phyloP scores from a whole-genome alignment of 768 basidiomycete genomes.

The Dacryopinax primogenitus region DNA sequence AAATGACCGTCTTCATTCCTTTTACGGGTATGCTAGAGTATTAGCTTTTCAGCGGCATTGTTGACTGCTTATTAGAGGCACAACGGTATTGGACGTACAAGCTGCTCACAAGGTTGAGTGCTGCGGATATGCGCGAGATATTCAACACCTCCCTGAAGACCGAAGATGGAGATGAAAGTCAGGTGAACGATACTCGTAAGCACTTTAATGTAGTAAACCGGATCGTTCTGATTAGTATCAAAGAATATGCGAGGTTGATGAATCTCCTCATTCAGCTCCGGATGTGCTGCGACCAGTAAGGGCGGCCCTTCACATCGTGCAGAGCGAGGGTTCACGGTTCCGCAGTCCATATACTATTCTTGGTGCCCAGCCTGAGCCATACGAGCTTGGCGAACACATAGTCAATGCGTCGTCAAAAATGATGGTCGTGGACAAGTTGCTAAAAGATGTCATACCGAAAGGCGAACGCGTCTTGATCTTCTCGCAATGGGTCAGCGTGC shows the following conservation, averaged over 20 bases:
- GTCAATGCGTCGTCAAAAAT: constrained; percentile 46
- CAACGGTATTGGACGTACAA: constrained; percentile 53
- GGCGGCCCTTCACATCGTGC: not conserved
- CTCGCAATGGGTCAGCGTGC: constrained; percentile 46
- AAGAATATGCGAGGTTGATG: constrained; percentile 46
- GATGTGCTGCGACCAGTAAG: constrained; percentile 54
- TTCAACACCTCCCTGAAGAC: constrained; percentile 28
- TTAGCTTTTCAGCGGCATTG: constrained; percentile 17
- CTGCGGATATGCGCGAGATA: constrained; percentile 37
- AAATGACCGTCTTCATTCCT: constrained; percentile 42
- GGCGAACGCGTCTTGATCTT: constrained; percentile 57
- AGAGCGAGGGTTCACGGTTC: constrained; percentile 11
- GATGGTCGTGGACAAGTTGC: constrained; percentile 46
- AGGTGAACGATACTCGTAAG: constrained; percentile 29
- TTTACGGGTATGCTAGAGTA: not conserved
- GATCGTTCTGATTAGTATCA: constrained; percentile 3
- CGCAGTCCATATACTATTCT: constrained; percentile 43
- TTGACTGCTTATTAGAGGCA: constrained; percentile 35
- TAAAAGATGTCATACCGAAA: constrained; percentile 43
- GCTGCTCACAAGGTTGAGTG: constrained; percentile 41
- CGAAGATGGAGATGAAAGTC: constrained; percentile 22
- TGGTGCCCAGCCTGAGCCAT: constrained; percentile 39
- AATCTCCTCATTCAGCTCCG: constrained; percentile 61
- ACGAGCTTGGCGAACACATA: constrained; percentile 41
- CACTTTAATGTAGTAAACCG: not conserved